Percentiles rank a stretch among this genome's conserved stretches.
Conservation (phyloP, 2,329 filamentous ascomycete species). For the Neoscytalidium dimidiatum region DNA sequence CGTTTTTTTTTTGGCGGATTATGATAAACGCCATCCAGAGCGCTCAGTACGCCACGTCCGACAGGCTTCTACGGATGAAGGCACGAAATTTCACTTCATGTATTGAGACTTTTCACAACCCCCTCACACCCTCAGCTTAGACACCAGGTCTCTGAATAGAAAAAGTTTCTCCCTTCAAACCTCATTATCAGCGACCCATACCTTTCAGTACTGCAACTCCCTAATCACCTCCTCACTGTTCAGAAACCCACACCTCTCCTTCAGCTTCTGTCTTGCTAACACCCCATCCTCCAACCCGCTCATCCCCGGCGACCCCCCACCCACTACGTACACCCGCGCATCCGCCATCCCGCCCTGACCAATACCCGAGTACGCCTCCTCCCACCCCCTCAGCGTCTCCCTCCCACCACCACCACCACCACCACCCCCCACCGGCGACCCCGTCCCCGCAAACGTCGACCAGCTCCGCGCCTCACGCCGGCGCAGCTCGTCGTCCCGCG, state of each 20-base stretch:
- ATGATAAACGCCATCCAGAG: neutral
- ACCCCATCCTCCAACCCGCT: conserved; percentile 39
- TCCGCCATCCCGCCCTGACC: conserved; percentile 26
- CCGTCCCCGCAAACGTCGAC: conserved; percentile 48
- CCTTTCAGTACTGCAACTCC: conserved; percentile 35
- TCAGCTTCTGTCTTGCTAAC: conserved; percentile 41
- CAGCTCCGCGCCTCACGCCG: conserved; percentile 49
- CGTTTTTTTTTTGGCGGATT: no score
- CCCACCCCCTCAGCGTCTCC: conserved; percentile 47
- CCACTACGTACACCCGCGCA: conserved; percentile 45
- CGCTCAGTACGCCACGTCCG: neutral
- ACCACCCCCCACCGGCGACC: conserved; percentile 33
- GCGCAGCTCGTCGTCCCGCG: conserved; percentile 44
- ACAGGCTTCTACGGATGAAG: neutral
- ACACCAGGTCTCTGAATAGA: neutral
- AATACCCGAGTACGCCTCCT: conserved; percentile 38
- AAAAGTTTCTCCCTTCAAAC: neutral
- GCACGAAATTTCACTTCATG: neutral
- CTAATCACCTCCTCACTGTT: conserved; percentile 48
- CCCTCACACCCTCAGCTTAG: neutral
- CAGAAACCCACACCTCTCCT: conserved; percentile 51
- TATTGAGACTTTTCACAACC: neutral
- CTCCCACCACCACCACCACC: conserved; percentile 25
- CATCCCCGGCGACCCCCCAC: conserved; percentile 47
- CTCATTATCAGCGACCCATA: neutral